These are phyloP conservation scores for Elongisporangium prolatum DNA, from an alignment of 352 stramenopile genomes.

Conservation along the genomic window DNA sequence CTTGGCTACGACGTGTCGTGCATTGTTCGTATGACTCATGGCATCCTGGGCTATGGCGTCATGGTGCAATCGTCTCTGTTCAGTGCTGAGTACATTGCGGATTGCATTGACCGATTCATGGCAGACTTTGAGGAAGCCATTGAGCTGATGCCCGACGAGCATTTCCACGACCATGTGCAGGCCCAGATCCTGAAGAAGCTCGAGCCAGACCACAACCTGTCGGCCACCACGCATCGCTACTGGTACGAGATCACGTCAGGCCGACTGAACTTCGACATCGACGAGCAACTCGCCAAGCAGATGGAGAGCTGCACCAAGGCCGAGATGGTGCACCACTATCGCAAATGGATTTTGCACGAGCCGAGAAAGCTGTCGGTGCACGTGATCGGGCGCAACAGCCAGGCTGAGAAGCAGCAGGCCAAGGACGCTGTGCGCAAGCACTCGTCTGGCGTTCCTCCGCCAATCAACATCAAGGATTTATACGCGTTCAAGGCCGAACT, in stretches of 20 bases:
- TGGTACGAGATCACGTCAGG: constrained; percentile 80
- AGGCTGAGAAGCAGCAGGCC: constrained; percentile 26
- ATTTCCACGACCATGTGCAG: constrained; percentile 78
- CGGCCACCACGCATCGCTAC: constrained; percentile 67
- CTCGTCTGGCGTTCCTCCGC: constrained; percentile 6
- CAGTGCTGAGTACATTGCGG: constrained; percentile 50
- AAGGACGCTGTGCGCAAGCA: constrained; percentile 17
- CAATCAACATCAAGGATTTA: constrained; percentile 45
- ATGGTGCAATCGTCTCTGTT: constrained; percentile 83
- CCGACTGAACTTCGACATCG: constrained; percentile 71
- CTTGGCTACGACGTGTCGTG: constrained; percentile 89
- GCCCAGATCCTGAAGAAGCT: constrained; percentile 77
- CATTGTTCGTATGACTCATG: constrained; percentile 73
- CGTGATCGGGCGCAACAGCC: constrained; percentile 52
- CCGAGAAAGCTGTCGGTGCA: constrained; percentile 65
- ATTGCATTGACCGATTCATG: constrained; percentile 71
- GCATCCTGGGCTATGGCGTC: constrained; percentile 79
- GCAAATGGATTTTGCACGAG: constrained; percentile 52
- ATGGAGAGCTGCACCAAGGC: constrained; percentile 64
- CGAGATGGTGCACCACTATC: constrained; percentile 57
- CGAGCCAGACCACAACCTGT: constrained; percentile 77
- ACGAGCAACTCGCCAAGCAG: constrained; percentile 63
- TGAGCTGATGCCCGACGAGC: constrained; percentile 52
- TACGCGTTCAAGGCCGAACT: constrained; percentile 63
- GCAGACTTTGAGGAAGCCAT: constrained; percentile 76